Conservation (phyloP, 1,284 basidiomycete genomes). For the Tetrapyrgos nigripes region DNA sequence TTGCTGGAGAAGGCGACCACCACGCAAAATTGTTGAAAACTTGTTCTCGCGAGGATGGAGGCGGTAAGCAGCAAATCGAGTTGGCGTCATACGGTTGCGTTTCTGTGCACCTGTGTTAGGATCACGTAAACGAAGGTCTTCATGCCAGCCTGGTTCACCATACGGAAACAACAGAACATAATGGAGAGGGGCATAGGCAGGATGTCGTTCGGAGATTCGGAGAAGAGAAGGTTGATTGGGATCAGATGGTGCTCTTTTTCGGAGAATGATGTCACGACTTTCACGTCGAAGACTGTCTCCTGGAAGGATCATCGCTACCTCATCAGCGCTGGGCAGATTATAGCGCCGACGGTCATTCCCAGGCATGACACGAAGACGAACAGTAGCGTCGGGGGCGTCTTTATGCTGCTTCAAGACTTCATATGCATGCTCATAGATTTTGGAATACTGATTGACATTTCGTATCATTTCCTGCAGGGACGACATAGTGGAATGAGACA, state of each 20-base stretch:
- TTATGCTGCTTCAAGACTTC: conserved; percentile 31
- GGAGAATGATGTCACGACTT: conserved; percentile 34
- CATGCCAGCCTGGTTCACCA: conserved; percentile 46
- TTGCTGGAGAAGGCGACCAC: conserved; percentile 39
- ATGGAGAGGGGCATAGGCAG: conserved; percentile 39
- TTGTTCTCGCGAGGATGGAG: conserved; percentile 42
- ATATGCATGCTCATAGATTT: conserved; percentile 34
- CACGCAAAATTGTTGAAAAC: conserved; percentile 32
- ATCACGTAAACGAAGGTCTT: conserved; percentile 26
- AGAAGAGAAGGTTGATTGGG: conserved; percentile 28
- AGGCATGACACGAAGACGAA: conserved; percentile 29
- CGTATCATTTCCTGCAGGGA: conserved; percentile 33
- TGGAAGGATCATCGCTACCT: conserved; percentile 39
- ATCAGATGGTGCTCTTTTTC: background rate
- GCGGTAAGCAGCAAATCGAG: conserved; percentile 36
- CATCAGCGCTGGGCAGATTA: conserved; percentile 36
- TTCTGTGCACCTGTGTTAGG: conserved; percentile 39
- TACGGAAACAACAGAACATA: conserved; percentile 43
- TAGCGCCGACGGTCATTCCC: conserved; percentile 35
- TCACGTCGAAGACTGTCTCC: conserved; percentile 23
- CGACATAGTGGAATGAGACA: conserved; percentile 29
- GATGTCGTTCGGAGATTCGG: conserved; percentile 34
- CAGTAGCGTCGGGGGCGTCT: conserved; percentile 17
- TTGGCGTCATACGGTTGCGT: conserved; percentile 28
- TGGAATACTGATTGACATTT: conserved; percentile 35